Conservation (phyloP, 257 asterid species). For the Ballota nigra region DNA sequence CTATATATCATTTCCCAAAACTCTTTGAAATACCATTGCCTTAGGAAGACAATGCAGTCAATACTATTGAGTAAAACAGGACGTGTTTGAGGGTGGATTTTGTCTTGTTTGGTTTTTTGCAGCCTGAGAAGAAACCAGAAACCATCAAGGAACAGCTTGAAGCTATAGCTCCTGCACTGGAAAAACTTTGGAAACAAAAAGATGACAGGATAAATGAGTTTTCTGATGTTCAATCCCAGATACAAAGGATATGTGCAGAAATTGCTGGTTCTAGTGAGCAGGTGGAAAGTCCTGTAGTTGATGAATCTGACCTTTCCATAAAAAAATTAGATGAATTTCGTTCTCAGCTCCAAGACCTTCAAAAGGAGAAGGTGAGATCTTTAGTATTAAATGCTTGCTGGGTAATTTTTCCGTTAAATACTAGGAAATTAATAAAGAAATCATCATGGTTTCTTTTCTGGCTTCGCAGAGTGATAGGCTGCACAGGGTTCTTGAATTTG, state of each 20-base stretch:
- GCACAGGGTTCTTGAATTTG: slow-evolving; percentile 92
- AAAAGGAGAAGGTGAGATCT: slow-evolving; percentile 72
- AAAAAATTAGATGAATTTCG: slow-evolving; percentile 81
- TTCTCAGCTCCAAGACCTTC: slow-evolving; percentile 88
- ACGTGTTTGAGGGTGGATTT: neutral
- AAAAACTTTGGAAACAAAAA: slow-evolving; percentile 78
- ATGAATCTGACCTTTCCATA: slow-evolving; percentile 80
- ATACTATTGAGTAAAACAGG: neutral
- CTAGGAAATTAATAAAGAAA: neutral
- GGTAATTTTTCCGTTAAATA: neutral
- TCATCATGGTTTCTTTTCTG: slow-evolving; percentile 21
- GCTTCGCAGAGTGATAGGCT: slow-evolving; percentile 80
- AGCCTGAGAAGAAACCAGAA: slow-evolving; percentile 95
- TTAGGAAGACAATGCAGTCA: neutral
- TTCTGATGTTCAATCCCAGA: slow-evolving; percentile 86
- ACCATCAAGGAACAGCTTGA: slow-evolving; percentile 96
- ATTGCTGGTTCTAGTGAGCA: slow-evolving; percentile 70
- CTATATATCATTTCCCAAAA: neutral
- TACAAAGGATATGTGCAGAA: slow-evolving; percentile 76
- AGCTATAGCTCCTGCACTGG: slow-evolving; percentile 85
- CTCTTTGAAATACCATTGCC: neutral
- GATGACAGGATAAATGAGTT: slow-evolving; percentile 84
- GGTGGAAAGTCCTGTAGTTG: slow-evolving; percentile 60
- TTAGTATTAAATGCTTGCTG: neutral
- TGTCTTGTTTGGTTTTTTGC: slow-evolving; percentile 22